Evolutionary conservation across 2,329 filamentous ascomycete species (phyloP), one percentile per base, ranked within the genome.

Genomic region (Penicillium frequentans): DNA sequence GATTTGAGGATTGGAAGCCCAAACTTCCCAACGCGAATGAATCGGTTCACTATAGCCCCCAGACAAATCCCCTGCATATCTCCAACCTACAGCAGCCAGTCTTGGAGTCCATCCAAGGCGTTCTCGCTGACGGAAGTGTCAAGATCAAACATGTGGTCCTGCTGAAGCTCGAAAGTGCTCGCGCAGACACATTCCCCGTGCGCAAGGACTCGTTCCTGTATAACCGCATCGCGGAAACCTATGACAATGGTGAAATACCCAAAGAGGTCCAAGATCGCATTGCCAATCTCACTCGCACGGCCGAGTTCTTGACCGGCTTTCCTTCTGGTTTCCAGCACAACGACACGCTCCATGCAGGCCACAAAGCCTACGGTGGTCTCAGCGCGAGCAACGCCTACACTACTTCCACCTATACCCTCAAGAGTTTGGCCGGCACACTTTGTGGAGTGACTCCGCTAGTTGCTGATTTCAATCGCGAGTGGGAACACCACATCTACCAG

Each of bases 121-220:
- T 77, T 10, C 27, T 67, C 23, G 51, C 54, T 5, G 58, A 56
- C 14, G 66, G 63, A 9, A 56, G 62, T 29, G 60, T 78, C 8
- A 69, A 71, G 19, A 75, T 80, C 53, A 75, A 75, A 45, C 76
- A 80, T 47, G 62, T 80, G 16, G 59, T 80, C 7, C 56, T 79
- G 7, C 59, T 80, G 13, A 68, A 76, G 29, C 68, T 80, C 13
- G 77, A 80, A 52, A 78, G 77, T 47, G 79, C 76, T 4, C 69
- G 77, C 27, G 74, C 77, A 21, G 77, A 80, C 42, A 72, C 79
- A 1, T 80, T 79, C 35, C 77, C 77, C 0, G 60, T 80, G 31
- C 62, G 61, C 21, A 76, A 77, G 37, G 74, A 74, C 54, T 63
- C 70, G 2, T 73, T 72, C 3, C 55, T 69, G n/a, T 50, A 72